Conservation (phyloP, 129 eudicot species). For the Chrysanthemum lavandulifolium region DNA sequence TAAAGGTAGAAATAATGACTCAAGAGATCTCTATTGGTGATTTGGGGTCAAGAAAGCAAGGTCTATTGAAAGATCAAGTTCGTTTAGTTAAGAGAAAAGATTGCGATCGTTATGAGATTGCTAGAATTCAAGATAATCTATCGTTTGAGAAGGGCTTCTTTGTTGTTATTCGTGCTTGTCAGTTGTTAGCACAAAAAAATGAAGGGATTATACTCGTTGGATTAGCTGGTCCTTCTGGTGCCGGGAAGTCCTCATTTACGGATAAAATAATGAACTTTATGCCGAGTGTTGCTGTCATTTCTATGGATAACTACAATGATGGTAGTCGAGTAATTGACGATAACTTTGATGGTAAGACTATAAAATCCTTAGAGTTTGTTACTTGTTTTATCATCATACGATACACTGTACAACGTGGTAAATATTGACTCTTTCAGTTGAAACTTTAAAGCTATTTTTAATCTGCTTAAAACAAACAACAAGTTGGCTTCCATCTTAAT, state of each 20-base stretch:
- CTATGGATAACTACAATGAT: conserved; percentile 92
- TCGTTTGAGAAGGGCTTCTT: conserved; percentile 91
- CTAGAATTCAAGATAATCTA: conserved; percentile 59
- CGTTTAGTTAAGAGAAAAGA: conserved; percentile 64
- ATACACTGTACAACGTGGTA: no score
- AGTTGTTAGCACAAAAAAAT: conserved; percentile 69
- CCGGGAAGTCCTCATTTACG: conserved; percentile 78
- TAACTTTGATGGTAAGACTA: conserved; percentile 71
- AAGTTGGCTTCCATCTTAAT: neutral
- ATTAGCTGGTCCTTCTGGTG: conserved; percentile 94
- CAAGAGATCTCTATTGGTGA: conserved; percentile 42
- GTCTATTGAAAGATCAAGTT: conserved; percentile 87
- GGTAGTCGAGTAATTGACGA: conserved; percentile 75
- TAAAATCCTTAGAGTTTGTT: neutral
- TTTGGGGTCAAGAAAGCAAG: conserved; percentile 41
- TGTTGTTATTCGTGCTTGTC: conserved; percentile 82
- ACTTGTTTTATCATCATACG: neutral
- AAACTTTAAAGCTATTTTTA: neutral
- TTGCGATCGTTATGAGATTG: conserved; percentile 73
- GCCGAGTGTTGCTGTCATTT: conserved; percentile 87
- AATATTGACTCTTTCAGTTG: neutral
- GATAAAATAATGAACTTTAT: conserved; percentile 79
- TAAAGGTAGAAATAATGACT: conserved; percentile 39
- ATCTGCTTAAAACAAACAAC: neutral
- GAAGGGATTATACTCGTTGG: conserved; percentile 80